Percentiles rank a stretch among this genome's conserved stretches.
Evolutionary conservation across 2,329 filamentous ascomycete species (phyloP).

Genomic region (Scytalidium lignicola): DNA sequence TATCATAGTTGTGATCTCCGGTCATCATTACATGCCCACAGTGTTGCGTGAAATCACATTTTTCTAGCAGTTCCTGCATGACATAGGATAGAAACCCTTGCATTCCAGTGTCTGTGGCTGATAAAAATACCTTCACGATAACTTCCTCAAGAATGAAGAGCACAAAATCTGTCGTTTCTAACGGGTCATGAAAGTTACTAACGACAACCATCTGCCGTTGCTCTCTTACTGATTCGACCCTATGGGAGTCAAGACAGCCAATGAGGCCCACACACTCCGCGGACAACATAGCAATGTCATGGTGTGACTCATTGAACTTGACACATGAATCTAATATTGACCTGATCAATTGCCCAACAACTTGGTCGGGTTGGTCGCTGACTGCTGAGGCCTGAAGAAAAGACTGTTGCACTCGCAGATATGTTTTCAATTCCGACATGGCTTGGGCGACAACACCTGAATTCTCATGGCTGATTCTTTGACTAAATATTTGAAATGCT

Average conservation of each 20-base stretch:
- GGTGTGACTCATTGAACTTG: slow-evolving; percentile 66
- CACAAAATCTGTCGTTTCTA: slow-evolving; percentile 81
- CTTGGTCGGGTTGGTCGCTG: slow-evolving; percentile 76
- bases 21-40: slow-evolving; percentile 30
- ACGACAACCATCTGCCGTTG: slow-evolving; percentile 80
- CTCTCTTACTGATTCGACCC: slow-evolving; percentile 73
- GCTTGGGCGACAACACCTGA: slow-evolving; percentile 79
- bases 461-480: slow-evolving; percentile 77
- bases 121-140: slow-evolving; percentile 85
- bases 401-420: slow-evolving; percentile 67
- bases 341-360: slow-evolving; percentile 67
- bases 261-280: slow-evolving; percentile 82
- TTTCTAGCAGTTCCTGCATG: slow-evolving; percentile 85
- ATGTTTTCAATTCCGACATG: slow-evolving; percentile 69
- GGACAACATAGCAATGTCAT: slow-evolving; percentile 66
- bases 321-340: slow-evolving; percentile 81
- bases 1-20: slow-evolving; percentile 35
- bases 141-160: slow-evolving; percentile 82
- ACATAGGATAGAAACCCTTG: slow-evolving; percentile 91
- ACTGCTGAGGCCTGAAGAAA: slow-evolving; percentile 75
- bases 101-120: slow-evolving; percentile 77
- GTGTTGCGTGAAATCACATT: slow-evolving; percentile 65
- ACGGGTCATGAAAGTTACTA: slow-evolving; percentile 74
- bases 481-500: slow-evolving; percentile 64
- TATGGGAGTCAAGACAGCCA: slow-evolving; percentile 87